Percentiles rank a stretch among this genome's conserved stretches.
Conservation (phyloP, 1,284 basidiomycete species). For the Rhodotorula sp. region DNA sequence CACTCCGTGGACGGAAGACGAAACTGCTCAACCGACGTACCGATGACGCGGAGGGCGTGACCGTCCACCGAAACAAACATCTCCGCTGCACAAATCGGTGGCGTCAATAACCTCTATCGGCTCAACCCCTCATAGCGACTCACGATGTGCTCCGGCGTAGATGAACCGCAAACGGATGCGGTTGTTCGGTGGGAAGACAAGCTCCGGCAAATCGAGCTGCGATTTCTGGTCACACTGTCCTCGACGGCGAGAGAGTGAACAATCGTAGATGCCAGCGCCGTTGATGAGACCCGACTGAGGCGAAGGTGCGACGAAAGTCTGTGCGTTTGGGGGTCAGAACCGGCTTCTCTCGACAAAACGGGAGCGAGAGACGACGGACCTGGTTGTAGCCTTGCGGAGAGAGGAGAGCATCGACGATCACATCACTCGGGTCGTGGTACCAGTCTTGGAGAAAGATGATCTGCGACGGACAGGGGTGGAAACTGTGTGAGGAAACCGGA, state of each 20-base stretch:
- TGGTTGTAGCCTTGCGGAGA: conserved; percentile 14
- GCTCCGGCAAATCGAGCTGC: conserved; percentile 33
- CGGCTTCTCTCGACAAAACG: conserved; percentile 28
- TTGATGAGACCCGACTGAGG: conserved; percentile 58
- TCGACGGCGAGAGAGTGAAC: conserved; percentile 46
- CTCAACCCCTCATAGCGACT: conserved; percentile 4
- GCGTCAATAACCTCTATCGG: no score
- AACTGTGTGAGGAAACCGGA: no score
- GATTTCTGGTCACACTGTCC: conserved; percentile 47
- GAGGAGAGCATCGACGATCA: conserved; percentile 31
- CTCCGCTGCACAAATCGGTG: not conserved
- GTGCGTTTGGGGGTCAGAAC: conserved; percentile 36
- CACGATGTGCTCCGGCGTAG: conserved; percentile 52
- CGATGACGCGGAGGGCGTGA: conserved; percentile 36
- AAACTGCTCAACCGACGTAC: not conserved
- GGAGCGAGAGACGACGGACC: conserved; percentile 4
- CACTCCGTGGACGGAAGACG: no score
- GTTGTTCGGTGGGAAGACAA: conserved; percentile 46
- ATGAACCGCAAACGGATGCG: conserved; percentile 60
- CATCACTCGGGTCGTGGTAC: conserved; percentile 49
- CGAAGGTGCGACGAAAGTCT: conserved; percentile 44
- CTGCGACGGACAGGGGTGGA: not conserved
- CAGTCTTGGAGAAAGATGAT: conserved; percentile 54
- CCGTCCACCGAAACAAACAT: conserved; percentile 42
- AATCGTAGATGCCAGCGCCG: conserved; percentile 54